phyloP scores from a whole-genome alignment of 345 rosid genomes.

The Eucalyptus tenuipes region DNA sequence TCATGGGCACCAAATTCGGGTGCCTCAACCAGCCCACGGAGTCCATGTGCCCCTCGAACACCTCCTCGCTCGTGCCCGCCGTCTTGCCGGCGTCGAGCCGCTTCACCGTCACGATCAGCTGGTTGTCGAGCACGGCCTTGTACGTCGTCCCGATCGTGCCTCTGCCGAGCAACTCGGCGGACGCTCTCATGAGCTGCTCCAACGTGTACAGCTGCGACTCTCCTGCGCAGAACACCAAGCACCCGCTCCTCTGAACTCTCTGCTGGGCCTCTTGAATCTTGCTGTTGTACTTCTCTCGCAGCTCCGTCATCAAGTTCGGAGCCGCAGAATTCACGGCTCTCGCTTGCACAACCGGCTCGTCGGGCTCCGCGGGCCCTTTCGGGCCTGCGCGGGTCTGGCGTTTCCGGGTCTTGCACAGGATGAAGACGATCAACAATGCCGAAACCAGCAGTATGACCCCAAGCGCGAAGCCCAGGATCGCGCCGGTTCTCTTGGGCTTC shows the following conservation, averaged over 20 bases:
- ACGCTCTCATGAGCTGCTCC: conserved; percentile 86
- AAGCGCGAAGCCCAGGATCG: conserved; percentile 33
- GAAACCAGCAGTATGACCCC: conserved; percentile 33
- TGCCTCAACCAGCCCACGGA: conserved; percentile 60
- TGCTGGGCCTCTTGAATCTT: background rate
- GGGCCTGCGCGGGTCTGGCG: background rate
- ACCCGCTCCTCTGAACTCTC: background rate
- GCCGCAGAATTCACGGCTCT: background rate
- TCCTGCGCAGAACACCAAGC: conserved; percentile 23
- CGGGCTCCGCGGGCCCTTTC: background rate
- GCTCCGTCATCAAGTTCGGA: background rate
- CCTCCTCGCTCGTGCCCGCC: conserved; percentile 49
- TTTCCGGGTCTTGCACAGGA: conserved; percentile 21
- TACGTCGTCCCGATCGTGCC: conserved; percentile 77
- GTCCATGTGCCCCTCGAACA: conserved; percentile 68
- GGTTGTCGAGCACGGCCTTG: conserved; percentile 73
- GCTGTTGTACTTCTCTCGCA: background rate
- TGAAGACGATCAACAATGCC: conserved; percentile 23
- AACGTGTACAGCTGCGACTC: conserved; percentile 38
- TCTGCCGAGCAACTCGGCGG: conserved; percentile 91
- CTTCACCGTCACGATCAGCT: conserved; percentile 74
- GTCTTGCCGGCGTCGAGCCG: conserved; percentile 68
- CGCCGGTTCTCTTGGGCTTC: conserved; percentile 23
- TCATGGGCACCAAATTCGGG: conserved; percentile 59
- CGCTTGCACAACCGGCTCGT: background rate